A percentile compares a stretch with the other conserved stretches of the same genome.
Conservation (phyloP, 495 filamentous ascomycete genomes). For the Chaetomidium leptoderma region DNA sequence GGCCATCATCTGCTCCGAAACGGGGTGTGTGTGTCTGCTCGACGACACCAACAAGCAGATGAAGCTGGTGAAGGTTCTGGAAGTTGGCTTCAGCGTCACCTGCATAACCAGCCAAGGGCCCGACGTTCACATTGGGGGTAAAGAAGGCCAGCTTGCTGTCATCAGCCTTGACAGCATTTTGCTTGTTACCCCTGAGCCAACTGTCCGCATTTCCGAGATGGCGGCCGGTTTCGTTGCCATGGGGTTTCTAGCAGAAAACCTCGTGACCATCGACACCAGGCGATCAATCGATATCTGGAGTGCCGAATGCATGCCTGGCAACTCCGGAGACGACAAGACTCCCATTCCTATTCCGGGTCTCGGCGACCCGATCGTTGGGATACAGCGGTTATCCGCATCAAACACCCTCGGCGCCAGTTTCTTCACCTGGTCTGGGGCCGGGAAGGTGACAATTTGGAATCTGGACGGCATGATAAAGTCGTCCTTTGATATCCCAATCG, state of each 20-base stretch:
- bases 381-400: conserved; percentile 54
- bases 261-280: conserved; percentile 72
- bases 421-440: conserved; percentile 79
- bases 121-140: conserved; percentile 41
- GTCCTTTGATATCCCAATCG: conserved; percentile 62
- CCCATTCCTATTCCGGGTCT: conserved; percentile 61
- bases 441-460: conserved; percentile 77
- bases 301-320: conserved; percentile 34
- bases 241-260: conserved; percentile 60
- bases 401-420: conserved; percentile 64
- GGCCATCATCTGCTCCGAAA: conserved; percentile 67
- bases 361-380: conserved; percentile 72
- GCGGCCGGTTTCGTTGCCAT: conserved; percentile 53
- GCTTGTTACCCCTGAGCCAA: conserved; percentile 26
- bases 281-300: conserved; percentile 66
- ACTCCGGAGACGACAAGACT: conserved; percentile 26
- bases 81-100: conserved; percentile 58
- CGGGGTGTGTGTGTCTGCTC: conserved; percentile 70
- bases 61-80: conserved; percentile 59
- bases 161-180: conserved; percentile 41
- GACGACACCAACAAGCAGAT: conserved; percentile 70
- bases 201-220: conserved; percentile 29
- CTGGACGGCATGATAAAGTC: conserved; percentile 61
- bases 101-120: conserved; percentile 52
- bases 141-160: conserved; percentile 41